phyloP scores from a whole-genome alignment of 2,329 filamentous ascomycete genomes.

The Sclerotinia sclerotiorum region DNA sequence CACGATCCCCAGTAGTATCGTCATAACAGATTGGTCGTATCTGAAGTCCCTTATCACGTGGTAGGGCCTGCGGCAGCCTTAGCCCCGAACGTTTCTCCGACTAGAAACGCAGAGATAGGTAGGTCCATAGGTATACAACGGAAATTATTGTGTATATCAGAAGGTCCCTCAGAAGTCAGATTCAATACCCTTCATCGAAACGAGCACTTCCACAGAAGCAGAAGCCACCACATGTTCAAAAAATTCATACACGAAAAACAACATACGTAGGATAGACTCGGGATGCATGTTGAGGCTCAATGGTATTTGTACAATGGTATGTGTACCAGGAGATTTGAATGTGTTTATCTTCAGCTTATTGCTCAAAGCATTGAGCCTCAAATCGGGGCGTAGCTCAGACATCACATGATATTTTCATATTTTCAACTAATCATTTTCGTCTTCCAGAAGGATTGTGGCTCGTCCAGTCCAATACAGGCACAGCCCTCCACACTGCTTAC shows the following conservation, averaged over 20 bases:
- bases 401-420: not conserved
- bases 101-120: not conserved
- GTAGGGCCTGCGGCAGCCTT: not conserved
- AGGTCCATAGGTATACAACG: no score
- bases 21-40: not conserved
- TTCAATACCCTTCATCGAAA: not conserved
- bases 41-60: not conserved
- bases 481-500: slow-evolving; percentile 3
- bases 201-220: not conserved
- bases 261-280: not conserved
- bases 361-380: not conserved
- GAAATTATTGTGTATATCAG: no score
- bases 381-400: slow-evolving; percentile 8
- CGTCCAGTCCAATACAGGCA: not conserved
- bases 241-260: not conserved
- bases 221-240: not conserved
- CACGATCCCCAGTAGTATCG: not conserved
- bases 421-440: not conserved
- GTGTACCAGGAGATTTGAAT: not conserved
- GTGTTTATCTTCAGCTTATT: not conserved
- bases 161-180: no score
- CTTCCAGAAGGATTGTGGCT: not conserved
- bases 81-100: not conserved
- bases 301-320: slow-evolving; percentile 1
- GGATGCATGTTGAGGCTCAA: not conserved